Conservation (phyloP, 768 basidiomycete genomes). For the Pleurotus eryngii region DNA sequence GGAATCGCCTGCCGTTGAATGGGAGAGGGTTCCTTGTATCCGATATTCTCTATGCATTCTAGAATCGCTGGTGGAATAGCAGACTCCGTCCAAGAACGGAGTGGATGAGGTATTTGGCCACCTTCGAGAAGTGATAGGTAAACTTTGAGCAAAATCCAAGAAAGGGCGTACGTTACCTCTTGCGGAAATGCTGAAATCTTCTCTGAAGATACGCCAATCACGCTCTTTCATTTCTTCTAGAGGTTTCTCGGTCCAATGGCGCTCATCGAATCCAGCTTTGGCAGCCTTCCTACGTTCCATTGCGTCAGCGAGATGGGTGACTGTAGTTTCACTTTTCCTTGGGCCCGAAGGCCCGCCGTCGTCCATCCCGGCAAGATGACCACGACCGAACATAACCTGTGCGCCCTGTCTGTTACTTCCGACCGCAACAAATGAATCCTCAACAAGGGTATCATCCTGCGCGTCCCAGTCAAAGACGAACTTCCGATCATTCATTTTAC, state of each 20-base stretch:
- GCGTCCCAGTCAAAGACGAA: conserved; percentile 99
- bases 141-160: neutral
- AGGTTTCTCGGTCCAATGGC: conserved; percentile 97
- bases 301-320: conserved; percentile 66
- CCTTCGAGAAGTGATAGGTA: conserved; percentile 40
- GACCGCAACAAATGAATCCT: conserved; percentile 69
- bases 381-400: conserved; percentile 86
- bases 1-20: conserved; percentile 99
- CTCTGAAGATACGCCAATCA: conserved; percentile 98
- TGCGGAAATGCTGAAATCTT: conserved; percentile 96
- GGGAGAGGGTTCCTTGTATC: conserved; percentile 95
- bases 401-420: conserved; percentile 76
- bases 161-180: conserved; percentile 53
- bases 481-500: conserved; percentile 94
- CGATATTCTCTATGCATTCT: conserved; percentile 84
- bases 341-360: conserved; percentile 56
- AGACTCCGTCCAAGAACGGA: conserved; percentile 91
- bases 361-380: conserved; percentile 84
- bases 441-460: conserved; percentile 88
- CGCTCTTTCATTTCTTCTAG: conserved; percentile 93
- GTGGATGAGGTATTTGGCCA: conserved; percentile 89
- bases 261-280: conserved; percentile 82
- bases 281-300: conserved; percentile 81
- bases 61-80: conserved; percentile 75
- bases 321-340: conserved; percentile 28